A percentile compares a stretch with the other conserved stretches of the same genome.
Conservation (phyloP, 371 early-diverging fungal genomes). For the Batrachochytrium dendrobatidis region DNA sequence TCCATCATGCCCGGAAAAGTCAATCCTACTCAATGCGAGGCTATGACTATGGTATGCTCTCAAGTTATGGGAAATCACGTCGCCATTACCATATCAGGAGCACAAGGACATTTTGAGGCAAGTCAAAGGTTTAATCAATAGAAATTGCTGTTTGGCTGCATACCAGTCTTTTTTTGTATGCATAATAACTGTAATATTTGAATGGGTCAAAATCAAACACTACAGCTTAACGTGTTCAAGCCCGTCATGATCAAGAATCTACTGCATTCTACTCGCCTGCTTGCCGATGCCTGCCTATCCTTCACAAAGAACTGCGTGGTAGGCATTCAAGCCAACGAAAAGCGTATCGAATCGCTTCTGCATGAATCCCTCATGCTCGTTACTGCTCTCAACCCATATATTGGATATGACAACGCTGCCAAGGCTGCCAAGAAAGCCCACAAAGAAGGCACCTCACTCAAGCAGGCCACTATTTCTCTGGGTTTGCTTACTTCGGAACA, state of each 20-base stretch:
- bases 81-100: slow-evolving; percentile 79
- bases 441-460: slow-evolving; percentile 63
- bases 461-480: slow-evolving; percentile 77
- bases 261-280: slow-evolving; percentile 76
- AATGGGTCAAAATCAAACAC: not conserved
- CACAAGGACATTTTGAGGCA: slow-evolving; percentile 92
- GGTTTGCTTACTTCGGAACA: slow-evolving; percentile 74
- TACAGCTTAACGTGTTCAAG: slow-evolving; percentile 90
- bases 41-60: slow-evolving; percentile 95
- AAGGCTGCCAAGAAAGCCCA: slow-evolving; percentile 93
- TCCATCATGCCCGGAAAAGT: slow-evolving; percentile 98
- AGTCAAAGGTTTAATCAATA: too few relatives aligned
- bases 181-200: too few relatives aligned
- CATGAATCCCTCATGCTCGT: slow-evolving; percentile 84
- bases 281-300: slow-evolving; percentile 76
- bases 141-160: too few relatives aligned
- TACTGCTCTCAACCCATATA: slow-evolving; percentile 80
- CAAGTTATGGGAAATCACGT: slow-evolving; percentile 96
- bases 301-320: slow-evolving; percentile 88
- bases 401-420: slow-evolving; percentile 71
- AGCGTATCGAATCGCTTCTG: slow-evolving; percentile 75
- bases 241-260: slow-evolving; percentile 93
- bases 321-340: slow-evolving; percentile 85
- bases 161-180: too few relatives aligned
- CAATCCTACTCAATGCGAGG: slow-evolving; percentile 96